These are phyloP conservation scores for Moricandia moricandioides DNA, from an alignment of 345 rosid genomes.

Conservation along the genomic window DNA sequence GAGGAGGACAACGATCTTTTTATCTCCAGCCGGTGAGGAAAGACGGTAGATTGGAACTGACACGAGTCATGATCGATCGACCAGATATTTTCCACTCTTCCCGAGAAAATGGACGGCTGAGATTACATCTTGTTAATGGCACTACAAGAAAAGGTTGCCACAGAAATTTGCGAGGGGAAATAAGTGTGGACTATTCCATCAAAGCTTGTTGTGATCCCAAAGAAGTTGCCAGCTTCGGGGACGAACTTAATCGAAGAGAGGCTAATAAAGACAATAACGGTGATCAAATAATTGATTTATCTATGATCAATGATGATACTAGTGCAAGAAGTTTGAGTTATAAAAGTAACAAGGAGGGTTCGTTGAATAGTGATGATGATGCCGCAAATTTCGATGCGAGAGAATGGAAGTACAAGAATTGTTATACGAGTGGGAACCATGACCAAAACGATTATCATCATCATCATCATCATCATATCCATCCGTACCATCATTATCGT, in stretches of 20 bases:
- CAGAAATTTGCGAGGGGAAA: background rate
- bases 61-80: conserved; percentile 54
- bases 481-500: conserved; percentile 2
- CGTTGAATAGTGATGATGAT: background rate
- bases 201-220: background rate
- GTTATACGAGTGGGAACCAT: conserved; percentile 38
- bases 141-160: background rate
- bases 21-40: conserved; percentile 59
- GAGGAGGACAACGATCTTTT: conserved; percentile 56
- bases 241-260: no score
- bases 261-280: background rate
- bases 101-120: conserved; percentile 62
- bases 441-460: conserved; percentile 16
- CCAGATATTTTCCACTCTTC: conserved; percentile 56
- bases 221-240: no score
- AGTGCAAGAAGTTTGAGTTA: conserved; percentile 20
- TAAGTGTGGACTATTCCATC: background rate
- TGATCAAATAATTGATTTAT: conserved; percentile 1
- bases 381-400: background rate
- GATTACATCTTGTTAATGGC: conserved; percentile 48
- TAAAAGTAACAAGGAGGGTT: conserved; percentile 5
- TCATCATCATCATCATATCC: conserved; percentile 27
- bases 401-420: conserved; percentile 45
- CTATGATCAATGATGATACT: conserved; percentile 1
- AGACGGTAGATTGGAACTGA: conserved; percentile 70